A percentile compares a stretch with the other conserved stretches of the same genome.
These are phyloP conservation scores for Saccharomycopsis capsularis DNA, from an alignment of 805 yeast genomes.

Conservation along the genomic window DNA sequence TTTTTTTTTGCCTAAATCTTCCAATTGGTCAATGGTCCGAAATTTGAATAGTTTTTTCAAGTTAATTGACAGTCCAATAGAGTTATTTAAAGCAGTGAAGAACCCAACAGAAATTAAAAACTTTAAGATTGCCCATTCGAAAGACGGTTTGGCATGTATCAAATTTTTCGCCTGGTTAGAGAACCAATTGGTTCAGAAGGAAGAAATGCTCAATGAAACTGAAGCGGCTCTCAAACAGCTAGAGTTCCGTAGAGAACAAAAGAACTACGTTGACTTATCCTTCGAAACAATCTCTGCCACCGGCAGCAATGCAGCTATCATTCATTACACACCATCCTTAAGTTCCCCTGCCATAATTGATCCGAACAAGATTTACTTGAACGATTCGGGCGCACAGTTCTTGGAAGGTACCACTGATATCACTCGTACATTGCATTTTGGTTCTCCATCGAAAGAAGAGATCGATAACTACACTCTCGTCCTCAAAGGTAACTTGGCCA, in stretches of 20 bases:
- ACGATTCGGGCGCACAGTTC: constrained; percentile 91
- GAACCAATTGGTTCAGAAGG: constrained; percentile 38
- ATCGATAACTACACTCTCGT: constrained; percentile 72
- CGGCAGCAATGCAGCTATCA: constrained; percentile 68
- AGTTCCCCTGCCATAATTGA: constrained; percentile 55
- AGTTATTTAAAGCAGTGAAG: constrained; percentile 66
- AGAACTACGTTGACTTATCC: constrained; percentile 59
- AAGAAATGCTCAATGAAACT: constrained; percentile 50
- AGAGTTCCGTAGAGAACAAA: constrained; percentile 45
- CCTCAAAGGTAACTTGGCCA: constrained; percentile 82
- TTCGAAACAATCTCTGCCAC: constrained; percentile 73
- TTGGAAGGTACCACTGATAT: constrained; percentile 95
- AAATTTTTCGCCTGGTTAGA: constrained; percentile 83
- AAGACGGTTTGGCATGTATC: constrained; percentile 74
- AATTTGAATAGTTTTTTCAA: constrained; percentile 35
- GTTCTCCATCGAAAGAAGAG: constrained; percentile 49
- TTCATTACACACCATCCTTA: constrained; percentile 66
- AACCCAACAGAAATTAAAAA: constrained; percentile 66
- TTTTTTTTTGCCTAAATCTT: constrained; percentile 46
- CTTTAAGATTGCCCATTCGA: constrained; percentile 67
- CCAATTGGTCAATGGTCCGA: constrained; percentile 64
- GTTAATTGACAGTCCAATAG: constrained; percentile 52
- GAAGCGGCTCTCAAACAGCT: constrained; percentile 57
- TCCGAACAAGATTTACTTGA: constrained; percentile 59
- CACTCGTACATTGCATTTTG: constrained; percentile 77